A percentile compares a stretch with the other conserved stretches of the same genome.
These are phyloP conservation scores for Apiospora phragmitis DNA, from an alignment of 2,329 filamentous ascomycete species.

Conservation along the genomic window DNA sequence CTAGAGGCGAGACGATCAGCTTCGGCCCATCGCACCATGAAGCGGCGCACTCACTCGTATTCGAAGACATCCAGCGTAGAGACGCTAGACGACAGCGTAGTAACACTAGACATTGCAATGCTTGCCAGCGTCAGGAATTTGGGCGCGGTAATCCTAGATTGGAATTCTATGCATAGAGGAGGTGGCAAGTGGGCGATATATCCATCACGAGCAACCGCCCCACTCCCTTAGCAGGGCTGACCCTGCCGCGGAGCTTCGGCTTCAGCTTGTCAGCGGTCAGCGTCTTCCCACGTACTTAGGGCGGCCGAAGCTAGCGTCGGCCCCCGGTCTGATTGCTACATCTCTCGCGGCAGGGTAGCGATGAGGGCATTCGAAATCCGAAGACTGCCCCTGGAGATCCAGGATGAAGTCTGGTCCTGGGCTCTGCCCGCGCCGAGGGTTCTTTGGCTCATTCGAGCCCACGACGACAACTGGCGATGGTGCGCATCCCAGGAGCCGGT, in stretches of 20 bases:
- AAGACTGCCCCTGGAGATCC: neutral
- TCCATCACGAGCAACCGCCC: neutral
- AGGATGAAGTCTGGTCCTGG: neutral
- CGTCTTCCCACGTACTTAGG: neutral
- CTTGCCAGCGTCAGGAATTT: neutral
- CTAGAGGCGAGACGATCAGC: neutral
- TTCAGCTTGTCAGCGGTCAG: neutral
- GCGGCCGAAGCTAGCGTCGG: neutral
- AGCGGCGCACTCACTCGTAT: neutral
- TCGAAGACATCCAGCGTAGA: neutral
- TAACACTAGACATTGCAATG: neutral
- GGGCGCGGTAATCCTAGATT: neutral
- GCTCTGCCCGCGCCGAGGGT: neutral
- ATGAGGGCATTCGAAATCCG: neutral
- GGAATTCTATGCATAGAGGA: neutral
- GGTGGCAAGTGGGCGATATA: neutral
- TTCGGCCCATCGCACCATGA: neutral
- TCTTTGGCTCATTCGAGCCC: neutral
- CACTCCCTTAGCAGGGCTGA: neutral
- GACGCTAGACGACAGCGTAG: neutral
- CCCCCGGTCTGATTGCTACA: neutral
- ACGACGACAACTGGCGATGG: neutral
- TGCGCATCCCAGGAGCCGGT: neutral
- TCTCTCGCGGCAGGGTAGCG: neutral
- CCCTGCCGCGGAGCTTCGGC: neutral